Base-by-base conservation (phyloP, 805 yeast genomes). In the Candida pseudofarinosa region DNA sequence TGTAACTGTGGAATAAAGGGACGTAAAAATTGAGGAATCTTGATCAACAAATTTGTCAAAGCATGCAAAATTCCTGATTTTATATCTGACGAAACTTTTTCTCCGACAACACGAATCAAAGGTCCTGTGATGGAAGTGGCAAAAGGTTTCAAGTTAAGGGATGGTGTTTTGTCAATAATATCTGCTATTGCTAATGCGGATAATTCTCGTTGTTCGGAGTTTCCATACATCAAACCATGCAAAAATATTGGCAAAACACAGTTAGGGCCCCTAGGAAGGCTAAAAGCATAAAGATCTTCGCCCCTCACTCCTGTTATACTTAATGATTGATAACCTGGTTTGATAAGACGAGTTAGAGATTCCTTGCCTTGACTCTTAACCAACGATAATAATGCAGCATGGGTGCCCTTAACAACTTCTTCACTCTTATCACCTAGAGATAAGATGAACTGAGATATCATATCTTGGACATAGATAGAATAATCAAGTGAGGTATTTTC, bases 1-100 rank as follows among this genome's bases (percentile, higher is more conserved):
- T 93, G 99, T 52, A 93, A 75, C 69, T 93, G 99, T 6, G 99
- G 99, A 64, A 93, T 80, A 62, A 93, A 93, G 13, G 99, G 99
- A 57, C 91, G 80, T 63, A 93, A 74, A 61, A 88, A 87, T 58
- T 85, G 88, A 2, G 99, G 97, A 53, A 91, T 85, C 70, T 88
- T 86, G 18, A 68, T 67, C 55, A 93, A 80, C 58, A 95, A 69
- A 49, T 78, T 78, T 58, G 85, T 85, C 62, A 95, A 76, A 1
- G 98, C 95, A 48, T 76, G 74, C 56, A 93, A 73, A 52, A 95
- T 91, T n/a, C 96, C 96, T 31, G 96, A 83, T 73, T 93, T 93
- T 53, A 93, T 88, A 52, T 89, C 96, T 47, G 95, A 77, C 14
- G 83, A 78, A 51, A 88, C 91, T 63, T 96, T 81, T 65, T 93